A percentile compares a stretch with the other conserved stretches of the same genome.
phyloP scores from a whole-genome alignment of 2,329 filamentous ascomycete genomes.

The Dactylellina haptotyla region DNA sequence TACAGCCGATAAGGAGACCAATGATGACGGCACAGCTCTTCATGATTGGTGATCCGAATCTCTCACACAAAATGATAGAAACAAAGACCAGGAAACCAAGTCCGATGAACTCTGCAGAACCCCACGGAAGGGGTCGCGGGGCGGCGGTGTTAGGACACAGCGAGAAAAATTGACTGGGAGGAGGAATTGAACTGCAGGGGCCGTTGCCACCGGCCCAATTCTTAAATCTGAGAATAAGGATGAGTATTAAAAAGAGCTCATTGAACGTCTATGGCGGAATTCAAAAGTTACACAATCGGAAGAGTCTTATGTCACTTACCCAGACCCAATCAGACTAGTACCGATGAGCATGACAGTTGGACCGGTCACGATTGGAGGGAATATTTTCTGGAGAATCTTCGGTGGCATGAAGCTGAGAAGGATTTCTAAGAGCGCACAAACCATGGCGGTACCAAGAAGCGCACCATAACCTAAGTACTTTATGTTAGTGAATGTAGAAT shows the following conservation, averaged over 20 bases:
- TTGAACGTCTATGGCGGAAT: not conserved
- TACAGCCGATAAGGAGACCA: constrained; percentile 73
- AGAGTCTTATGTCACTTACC: constrained; percentile 18
- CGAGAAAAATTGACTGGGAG: constrained; percentile 65
- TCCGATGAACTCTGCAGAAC: constrained; percentile 75
- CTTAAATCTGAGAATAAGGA: constrained; percentile 64
- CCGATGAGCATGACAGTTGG: constrained; percentile 75
- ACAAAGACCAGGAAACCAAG: constrained; percentile 75
- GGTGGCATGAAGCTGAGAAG: constrained; percentile 73
- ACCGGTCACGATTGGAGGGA: constrained; percentile 75
- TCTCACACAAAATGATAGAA: constrained; percentile 74
- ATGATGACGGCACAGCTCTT: constrained; percentile 74
- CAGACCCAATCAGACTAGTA: constrained; percentile 71
- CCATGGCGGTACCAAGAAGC: constrained; percentile 65
- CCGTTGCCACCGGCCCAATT: constrained; percentile 77
- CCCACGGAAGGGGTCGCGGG: constrained; percentile 75
- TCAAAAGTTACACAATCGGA: not conserved
- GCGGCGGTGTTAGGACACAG: constrained; percentile 70
- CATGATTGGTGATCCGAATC: constrained; percentile 75
- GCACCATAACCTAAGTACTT: constrained; percentile 70
- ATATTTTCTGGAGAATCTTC: constrained; percentile 70
- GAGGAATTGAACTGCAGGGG: constrained; percentile 66
- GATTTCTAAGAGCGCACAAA: constrained; percentile 75
- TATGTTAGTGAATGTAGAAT: not conserved
- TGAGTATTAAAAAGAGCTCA: not conserved